Conservation (phyloP, 73 alveolate species). For the Uronychia setigera region DNA sequence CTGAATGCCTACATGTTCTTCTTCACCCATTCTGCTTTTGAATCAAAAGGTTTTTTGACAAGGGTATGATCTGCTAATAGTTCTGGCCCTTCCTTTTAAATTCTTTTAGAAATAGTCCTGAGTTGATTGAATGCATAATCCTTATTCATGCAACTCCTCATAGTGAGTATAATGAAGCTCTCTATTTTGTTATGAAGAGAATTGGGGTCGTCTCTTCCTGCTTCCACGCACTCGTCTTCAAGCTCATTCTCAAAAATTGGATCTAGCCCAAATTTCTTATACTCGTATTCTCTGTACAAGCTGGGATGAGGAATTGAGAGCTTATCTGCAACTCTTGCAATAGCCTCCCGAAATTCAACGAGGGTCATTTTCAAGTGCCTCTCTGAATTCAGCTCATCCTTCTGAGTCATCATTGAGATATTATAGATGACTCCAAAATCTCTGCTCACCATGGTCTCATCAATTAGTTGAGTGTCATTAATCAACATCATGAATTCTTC, state of each 20-base stretch:
- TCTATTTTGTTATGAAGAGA: not conserved
- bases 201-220: not conserved
- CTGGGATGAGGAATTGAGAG: conserved; percentile 23
- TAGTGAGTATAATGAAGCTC: not conserved
- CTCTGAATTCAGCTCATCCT: conserved; percentile 37
- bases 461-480: conserved; percentile 39
- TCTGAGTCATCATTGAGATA: conserved; percentile 47
- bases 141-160: not conserved
- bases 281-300: not conserved
- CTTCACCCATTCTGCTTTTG: no score
- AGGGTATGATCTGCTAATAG: no score
- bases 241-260: not conserved
- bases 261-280: not conserved
- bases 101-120: not conserved
- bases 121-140: not conserved
- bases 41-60: no score
- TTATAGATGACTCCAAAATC: conserved; percentile 30
- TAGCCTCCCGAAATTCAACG: conserved; percentile 61
- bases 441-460: conserved; percentile 56
- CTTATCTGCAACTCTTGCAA: conserved; percentile 55
- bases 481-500: conserved; percentile 55
- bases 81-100: no score
- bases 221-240: not conserved
- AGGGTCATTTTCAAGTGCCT: conserved; percentile 45
- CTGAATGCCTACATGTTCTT: no score